Conservation (phyloP, 2,329 filamentous ascomycete genomes). For the Aspergillus ochraceus region DNA sequence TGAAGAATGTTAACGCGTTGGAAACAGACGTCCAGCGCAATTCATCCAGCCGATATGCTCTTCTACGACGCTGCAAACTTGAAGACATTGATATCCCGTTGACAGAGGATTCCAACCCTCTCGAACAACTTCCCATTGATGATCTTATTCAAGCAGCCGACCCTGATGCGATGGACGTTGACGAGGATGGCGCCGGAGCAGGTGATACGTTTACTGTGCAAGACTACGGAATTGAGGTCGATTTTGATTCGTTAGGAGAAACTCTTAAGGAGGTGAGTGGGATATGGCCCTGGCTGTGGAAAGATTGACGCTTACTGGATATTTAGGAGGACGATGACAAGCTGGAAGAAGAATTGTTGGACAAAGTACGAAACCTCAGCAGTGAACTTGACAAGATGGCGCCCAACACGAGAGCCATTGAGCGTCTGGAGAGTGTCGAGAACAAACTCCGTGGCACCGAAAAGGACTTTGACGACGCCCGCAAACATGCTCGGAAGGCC, state of each 20-base stretch:
- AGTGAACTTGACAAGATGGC: slow-evolving; percentile 89
- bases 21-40: slow-evolving; percentile 86
- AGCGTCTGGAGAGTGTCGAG: slow-evolving; percentile 84
- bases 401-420: slow-evolving; percentile 93
- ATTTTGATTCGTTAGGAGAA: slow-evolving; percentile 79
- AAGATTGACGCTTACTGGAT: slow-evolving; percentile 11
- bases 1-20: slow-evolving; percentile 74
- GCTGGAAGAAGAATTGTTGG: slow-evolving; percentile 72
- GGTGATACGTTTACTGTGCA: slow-evolving; percentile 64
- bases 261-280: slow-evolving; percentile 72
- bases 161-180: slow-evolving; percentile 88
- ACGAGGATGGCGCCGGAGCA: slow-evolving; percentile 61
- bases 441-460: slow-evolving; percentile 79
- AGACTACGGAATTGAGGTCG: slow-evolving; percentile 87
- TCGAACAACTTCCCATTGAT: slow-evolving; percentile 85
- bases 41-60: slow-evolving; percentile 76
- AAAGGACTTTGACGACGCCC: slow-evolving; percentile 84
- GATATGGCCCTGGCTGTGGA: too few relatives aligned
- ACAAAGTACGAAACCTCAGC: slow-evolving; percentile 72
- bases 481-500: slow-evolving; percentile 69
- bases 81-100: slow-evolving; percentile 90
- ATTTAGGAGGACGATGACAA: slow-evolving; percentile 71
- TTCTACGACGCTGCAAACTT: slow-evolving; percentile 86
- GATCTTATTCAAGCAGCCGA: slow-evolving; percentile 73
- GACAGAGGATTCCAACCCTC: slow-evolving; percentile 63